Conservation (phyloP, 306 rosid genomes). For the Prunus campanulata region DNA sequence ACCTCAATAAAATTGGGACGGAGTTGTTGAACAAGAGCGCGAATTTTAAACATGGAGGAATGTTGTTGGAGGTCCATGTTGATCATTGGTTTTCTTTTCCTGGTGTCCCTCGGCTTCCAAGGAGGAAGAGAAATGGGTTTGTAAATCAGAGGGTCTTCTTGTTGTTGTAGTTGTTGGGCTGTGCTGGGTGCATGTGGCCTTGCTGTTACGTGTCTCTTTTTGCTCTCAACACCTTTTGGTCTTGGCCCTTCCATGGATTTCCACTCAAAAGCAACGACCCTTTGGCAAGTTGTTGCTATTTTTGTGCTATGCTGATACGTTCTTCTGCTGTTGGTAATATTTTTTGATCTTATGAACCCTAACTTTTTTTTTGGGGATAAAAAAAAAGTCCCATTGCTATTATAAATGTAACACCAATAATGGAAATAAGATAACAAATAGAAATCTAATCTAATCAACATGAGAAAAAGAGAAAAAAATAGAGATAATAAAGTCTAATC, state of each 20-base stretch:
- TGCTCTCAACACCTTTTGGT: neutral
- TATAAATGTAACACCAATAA: too few species aligned
- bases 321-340: too few species aligned
- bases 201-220: neutral
- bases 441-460: too few species aligned
- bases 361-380: neutral
- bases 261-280: neutral
- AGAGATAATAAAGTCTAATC: too few species aligned
- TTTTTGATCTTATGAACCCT: too few species aligned
- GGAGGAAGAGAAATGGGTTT: neutral
- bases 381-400: too few species aligned
- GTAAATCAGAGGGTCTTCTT: neutral
- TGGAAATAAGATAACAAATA: too few species aligned
- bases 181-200: neutral
- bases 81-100: conserved; percentile 9
- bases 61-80: neutral
- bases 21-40: conserved; percentile 22
- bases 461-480: too few species aligned
- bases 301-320: neutral
- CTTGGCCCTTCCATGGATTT: neutral
- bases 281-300: neutral
- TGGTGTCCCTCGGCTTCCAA: neutral
- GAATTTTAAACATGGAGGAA: conserved; percentile 16
- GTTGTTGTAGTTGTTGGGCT: neutral
- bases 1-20: conserved; percentile 29